phyloP scores from a whole-genome alignment of 805 yeast species.

The Cyberlindnera misumaiensis region DNA sequence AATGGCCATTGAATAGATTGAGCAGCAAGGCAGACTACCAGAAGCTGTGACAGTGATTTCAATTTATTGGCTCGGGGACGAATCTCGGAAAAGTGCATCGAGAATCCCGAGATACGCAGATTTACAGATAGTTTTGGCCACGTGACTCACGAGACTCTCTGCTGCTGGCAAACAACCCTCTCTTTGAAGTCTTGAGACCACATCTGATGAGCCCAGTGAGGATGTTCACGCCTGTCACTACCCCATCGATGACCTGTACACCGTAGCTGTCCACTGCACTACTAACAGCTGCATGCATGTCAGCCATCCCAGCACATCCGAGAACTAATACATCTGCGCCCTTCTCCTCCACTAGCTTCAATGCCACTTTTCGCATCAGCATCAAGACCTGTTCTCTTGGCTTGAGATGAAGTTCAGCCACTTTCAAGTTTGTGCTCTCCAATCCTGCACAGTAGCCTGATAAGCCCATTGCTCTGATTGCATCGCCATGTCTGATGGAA shows the following conservation, averaged over 20 bases:
- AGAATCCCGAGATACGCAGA: neutral
- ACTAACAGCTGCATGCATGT: conserved; percentile 22
- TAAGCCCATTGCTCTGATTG: conserved; percentile 25
- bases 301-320: conserved; percentile 30
- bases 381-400: conserved; percentile 25
- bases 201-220: conserved; percentile 18
- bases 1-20: no score
- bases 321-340: conserved; percentile 26
- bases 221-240: conserved; percentile 22
- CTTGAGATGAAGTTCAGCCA: conserved; percentile 27
- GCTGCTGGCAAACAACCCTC: conserved; percentile 24
- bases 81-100: neutral
- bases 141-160: conserved; percentile 12
- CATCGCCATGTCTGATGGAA: conserved; percentile 27
- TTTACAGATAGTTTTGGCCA: conserved; percentile 18
- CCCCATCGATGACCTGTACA: conserved; percentile 24
- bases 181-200: conserved; percentile 24
- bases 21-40: no score
- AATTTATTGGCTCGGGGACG: no score
- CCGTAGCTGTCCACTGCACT: conserved; percentile 14
- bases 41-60: neutral
- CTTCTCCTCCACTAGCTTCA: conserved; percentile 20
- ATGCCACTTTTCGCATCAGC: conserved; percentile 23
- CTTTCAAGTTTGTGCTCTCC: conserved; percentile 26
- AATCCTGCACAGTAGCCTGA: conserved; percentile 28